Conservation (phyloP, 495 filamentous ascomycete species). For the Penicillium cosmopolitanum region DNA sequence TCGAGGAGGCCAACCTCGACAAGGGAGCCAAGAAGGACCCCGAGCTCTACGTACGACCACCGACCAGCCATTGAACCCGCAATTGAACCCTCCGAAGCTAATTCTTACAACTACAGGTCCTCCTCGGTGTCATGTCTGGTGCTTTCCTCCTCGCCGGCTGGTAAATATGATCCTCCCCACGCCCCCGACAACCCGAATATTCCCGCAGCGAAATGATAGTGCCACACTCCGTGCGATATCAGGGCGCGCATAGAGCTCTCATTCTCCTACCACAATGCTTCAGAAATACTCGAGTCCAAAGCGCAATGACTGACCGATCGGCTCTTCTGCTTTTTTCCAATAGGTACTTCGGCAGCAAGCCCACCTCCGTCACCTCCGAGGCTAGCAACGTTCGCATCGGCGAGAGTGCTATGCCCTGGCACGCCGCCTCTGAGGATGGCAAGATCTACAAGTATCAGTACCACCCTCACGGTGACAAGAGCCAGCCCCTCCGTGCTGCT, state of each 20-base stretch:
- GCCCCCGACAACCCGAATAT: constrained; percentile 7
- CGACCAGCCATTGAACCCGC: constrained; percentile 18
- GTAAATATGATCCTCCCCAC: constrained; percentile 54
- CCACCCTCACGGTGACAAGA: constrained; percentile 85
- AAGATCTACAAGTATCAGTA: constrained; percentile 84
- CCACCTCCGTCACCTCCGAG: constrained; percentile 84
- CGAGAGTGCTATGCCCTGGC: constrained; percentile 84
- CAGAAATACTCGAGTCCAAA: not conserved
- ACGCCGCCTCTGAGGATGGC: constrained; percentile 59
- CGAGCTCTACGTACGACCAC: constrained; percentile 72
- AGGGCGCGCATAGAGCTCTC: not conserved
- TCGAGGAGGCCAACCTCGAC: constrained; percentile 55
- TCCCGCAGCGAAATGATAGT: constrained; percentile 20
- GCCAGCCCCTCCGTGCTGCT: constrained; percentile 77
- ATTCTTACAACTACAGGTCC: constrained; percentile 60
- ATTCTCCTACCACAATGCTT: not conserved
- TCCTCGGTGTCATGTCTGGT: constrained; percentile 88
- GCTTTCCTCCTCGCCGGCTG: constrained; percentile 86
- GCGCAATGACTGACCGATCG: constrained; percentile 19
- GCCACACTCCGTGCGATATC: not conserved
- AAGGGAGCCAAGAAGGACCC: constrained; percentile 75
- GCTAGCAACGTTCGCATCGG: constrained; percentile 68
- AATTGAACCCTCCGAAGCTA: constrained; percentile 18
- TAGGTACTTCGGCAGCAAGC: constrained; percentile 72
- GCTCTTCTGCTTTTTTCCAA: constrained; percentile 14